These are phyloP conservation scores for Aplosporella prunicola DNA, from an alignment of 2,329 filamentous ascomycete species.

Conservation along the genomic window DNA sequence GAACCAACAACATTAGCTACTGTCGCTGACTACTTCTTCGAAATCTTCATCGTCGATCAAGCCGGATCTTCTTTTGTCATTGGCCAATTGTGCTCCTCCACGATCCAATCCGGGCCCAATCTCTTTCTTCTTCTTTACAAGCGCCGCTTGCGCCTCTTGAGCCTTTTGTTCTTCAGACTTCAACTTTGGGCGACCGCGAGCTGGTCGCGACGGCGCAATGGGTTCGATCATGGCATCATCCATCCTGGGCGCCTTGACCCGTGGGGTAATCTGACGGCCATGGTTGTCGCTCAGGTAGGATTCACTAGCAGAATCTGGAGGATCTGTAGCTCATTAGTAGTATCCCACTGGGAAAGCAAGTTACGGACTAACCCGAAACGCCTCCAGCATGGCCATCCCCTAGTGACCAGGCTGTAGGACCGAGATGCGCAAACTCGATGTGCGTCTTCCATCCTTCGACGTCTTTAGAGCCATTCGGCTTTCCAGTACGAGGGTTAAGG, in stretches of 20 bases:
- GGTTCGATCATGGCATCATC: too few species aligned
- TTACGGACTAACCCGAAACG: constrained; percentile 38
- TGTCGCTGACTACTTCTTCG: constrained; percentile 29
- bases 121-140: constrained; percentile 41
- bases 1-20: constrained; percentile 11
- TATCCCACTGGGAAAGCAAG: constrained; percentile 15
- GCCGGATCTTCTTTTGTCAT: constrained; percentile 39
- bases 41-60: constrained; percentile 44
- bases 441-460: constrained; percentile 41
- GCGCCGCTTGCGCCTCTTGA: constrained; percentile 33
- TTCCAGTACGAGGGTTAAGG: constrained; percentile 6
- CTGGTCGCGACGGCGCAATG: too few species aligned
- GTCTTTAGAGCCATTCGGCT: constrained; percentile 26
- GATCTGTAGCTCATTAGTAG: constrained; percentile 16
- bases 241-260: too few species aligned
- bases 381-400: constrained; percentile 51
- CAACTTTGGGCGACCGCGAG: constrained; percentile 7
- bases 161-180: constrained; percentile 38
- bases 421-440: constrained; percentile 43
- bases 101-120: constrained; percentile 44
- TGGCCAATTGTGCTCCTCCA: constrained; percentile 45
- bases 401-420: constrained; percentile 44
- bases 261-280: background rate
- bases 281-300: constrained; percentile 3
- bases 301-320: constrained; percentile 8